Conservation (phyloP, 202 grass and related monocot species). For the Zizania palustris region DNA sequence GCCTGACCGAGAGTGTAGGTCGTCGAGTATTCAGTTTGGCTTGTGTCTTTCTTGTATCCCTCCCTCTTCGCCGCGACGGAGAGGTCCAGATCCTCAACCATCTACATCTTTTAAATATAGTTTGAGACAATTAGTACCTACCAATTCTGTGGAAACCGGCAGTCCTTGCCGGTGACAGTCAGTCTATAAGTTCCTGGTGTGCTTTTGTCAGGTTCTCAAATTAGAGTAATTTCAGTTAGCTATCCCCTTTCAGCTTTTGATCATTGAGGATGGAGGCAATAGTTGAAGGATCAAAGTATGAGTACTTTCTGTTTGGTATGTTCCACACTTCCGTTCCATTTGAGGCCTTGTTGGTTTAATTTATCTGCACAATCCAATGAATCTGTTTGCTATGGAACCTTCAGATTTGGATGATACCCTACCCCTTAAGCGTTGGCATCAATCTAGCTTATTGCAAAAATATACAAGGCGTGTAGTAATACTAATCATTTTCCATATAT, state of each 20-base stretch:
- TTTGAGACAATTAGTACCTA: too few relatives aligned
- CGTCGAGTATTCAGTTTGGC: too few relatives aligned
- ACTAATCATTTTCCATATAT: constrained; percentile 5
- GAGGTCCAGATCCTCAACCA: too few relatives aligned
- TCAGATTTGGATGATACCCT: constrained; percentile 80
- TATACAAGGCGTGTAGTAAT: constrained; percentile 54
- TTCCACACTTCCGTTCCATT: too few relatives aligned
- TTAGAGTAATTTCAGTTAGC: not conserved
- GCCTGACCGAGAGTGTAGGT: too few relatives aligned
- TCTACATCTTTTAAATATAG: too few relatives aligned
- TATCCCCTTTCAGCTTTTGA: constrained; percentile 26
- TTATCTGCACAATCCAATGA: constrained; percentile 13
- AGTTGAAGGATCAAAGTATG: constrained; percentile 50
- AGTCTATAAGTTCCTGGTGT: not conserved
- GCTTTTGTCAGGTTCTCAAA: constrained; percentile 9
- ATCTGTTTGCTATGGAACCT: constrained; percentile 20
- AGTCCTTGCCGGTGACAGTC: too few relatives aligned
- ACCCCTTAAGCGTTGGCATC: constrained; percentile 55
- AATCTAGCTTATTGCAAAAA: constrained; percentile 68
- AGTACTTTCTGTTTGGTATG: constrained; percentile 71
- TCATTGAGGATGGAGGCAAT: constrained; percentile 41
- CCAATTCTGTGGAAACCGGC: too few relatives aligned
- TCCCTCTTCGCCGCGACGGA: too few relatives aligned
- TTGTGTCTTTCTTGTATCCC: too few relatives aligned
- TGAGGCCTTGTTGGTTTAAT: not conserved